These are phyloP conservation scores for Cytospora piceae DNA, from an alignment of 2,329 filamentous ascomycete genomes.

Conservation along the genomic window DNA sequence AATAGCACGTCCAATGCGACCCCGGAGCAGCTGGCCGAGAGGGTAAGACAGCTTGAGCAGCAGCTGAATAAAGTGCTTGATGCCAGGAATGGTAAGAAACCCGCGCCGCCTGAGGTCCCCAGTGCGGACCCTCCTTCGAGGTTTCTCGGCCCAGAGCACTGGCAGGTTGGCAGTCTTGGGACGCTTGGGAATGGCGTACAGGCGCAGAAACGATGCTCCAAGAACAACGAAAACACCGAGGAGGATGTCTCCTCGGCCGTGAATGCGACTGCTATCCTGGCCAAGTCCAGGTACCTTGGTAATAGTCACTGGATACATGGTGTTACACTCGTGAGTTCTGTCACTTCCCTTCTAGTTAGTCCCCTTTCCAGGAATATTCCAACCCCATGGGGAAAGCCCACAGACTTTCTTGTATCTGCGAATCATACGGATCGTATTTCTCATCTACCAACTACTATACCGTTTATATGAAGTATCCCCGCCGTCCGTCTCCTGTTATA, in stretches of 20 bases:
- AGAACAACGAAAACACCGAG: neutral
- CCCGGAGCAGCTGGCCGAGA: slow-evolving; percentile 39
- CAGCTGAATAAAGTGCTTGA: slow-evolving; percentile 40
- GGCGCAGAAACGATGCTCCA: neutral
- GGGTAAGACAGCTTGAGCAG: slow-evolving; percentile 50
- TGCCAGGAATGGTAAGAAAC: slow-evolving; percentile 24
- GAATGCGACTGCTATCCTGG: slow-evolving; percentile 50
- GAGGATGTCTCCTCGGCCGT: slow-evolving; percentile 33
- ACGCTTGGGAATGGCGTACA: neutral
- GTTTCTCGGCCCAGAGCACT: slow-evolving; percentile 36
- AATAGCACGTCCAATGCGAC: neutral
- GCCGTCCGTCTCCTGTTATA: no score
- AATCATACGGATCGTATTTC: neutral
- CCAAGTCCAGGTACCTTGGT: slow-evolving; percentile 59
- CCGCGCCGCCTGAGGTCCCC: slow-evolving; percentile 33
- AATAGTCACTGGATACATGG: slow-evolving; percentile 61
- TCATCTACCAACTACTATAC: neutral
- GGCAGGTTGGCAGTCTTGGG: slow-evolving; percentile 6
- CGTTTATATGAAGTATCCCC: no score
- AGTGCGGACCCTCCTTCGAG: slow-evolving; percentile 49
- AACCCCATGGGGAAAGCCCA: neutral
- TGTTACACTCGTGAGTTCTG: slow-evolving; percentile 47
- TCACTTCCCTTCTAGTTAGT: neutral
- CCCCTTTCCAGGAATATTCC: neutral
- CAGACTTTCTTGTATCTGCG: neutral